These are phyloP conservation scores for Lentinula edodes DNA, from an alignment of 768 basidiomycete genomes.

Conservation along the genomic window DNA sequence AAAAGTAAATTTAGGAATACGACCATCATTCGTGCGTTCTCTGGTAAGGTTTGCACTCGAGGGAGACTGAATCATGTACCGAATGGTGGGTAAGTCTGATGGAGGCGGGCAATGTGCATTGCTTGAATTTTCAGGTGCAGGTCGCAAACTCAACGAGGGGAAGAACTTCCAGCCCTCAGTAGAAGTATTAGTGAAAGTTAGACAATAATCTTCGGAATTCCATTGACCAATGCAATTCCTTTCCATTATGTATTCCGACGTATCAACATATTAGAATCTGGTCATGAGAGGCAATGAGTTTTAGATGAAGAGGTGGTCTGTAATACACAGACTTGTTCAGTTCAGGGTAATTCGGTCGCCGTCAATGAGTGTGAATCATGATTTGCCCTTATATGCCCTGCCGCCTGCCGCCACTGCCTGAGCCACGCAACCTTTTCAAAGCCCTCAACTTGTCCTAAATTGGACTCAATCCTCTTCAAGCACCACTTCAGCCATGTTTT, in stretches of 20 bases:
- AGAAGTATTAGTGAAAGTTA: too few relatives aligned
- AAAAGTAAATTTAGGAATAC: too few relatives aligned
- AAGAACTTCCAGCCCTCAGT: too few relatives aligned
- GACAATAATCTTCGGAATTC: too few relatives aligned
- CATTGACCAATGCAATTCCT: too few relatives aligned
- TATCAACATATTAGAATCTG: neutral
- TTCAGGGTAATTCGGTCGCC: neutral
- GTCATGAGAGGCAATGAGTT: neutral
- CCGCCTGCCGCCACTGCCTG: conserved; percentile 1
- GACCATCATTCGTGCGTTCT: too few relatives aligned
- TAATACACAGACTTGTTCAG: neutral
- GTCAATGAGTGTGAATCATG: neutral
- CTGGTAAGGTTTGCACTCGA: too few relatives aligned
- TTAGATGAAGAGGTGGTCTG: neutral
- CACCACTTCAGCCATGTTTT: conserved; percentile 6
- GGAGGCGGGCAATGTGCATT: too few relatives aligned
- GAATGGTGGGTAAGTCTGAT: too few relatives aligned
- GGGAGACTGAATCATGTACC: too few relatives aligned
- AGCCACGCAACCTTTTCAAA: neutral
- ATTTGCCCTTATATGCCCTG: neutral
- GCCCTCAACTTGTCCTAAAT: neutral
- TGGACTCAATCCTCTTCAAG: neutral
- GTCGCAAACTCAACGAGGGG: too few relatives aligned
- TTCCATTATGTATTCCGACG: neutral
- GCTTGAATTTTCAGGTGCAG: too few relatives aligned